Conservation (phyloP, 1,284 basidiomycete genomes). For the Irpex sp. region DNA sequence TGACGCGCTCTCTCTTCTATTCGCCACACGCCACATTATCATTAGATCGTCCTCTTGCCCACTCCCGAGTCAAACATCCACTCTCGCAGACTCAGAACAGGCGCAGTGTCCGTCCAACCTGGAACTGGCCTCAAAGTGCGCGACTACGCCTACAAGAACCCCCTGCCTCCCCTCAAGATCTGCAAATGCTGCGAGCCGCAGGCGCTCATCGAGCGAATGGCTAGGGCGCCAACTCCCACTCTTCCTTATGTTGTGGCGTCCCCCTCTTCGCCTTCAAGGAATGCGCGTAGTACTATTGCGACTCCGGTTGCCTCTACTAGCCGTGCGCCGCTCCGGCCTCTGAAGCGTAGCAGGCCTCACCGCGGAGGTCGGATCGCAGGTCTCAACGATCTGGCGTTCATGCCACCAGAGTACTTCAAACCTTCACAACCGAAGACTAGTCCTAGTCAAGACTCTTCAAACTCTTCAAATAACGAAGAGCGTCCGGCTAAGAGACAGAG, state of each 20-base stretch:
- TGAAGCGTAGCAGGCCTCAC: not conserved
- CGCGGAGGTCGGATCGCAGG: conserved; percentile 23
- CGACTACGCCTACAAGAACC: conserved; percentile 68
- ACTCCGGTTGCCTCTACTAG: conserved; percentile 7
- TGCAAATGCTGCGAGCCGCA: conserved; percentile 25
- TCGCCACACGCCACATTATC: not conserved
- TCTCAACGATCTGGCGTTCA: conserved; percentile 37
- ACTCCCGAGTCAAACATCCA: not conserved
- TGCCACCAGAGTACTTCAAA: conserved; percentile 37
- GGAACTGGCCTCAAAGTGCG: conserved; percentile 53
- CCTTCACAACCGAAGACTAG: not conserved
- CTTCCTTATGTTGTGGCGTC: not conserved
- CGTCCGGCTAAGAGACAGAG: conserved; percentile 13
- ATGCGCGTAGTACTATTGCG: not conserved
- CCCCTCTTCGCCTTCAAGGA: too few relatives aligned
- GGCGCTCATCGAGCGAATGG: conserved; percentile 40
- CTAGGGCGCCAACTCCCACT: conserved; percentile 25
- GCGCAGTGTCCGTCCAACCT: not conserved
- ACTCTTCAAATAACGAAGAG: conserved; percentile 5
- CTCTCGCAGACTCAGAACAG: not conserved
- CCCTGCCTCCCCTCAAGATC: conserved; percentile 50
- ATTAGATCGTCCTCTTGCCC: not conserved
- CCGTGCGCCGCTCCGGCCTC: not conserved
- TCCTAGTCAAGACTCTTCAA: conserved; percentile 20
- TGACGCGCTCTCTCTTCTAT: not conserved